These are phyloP conservation scores for Dactylella cylindrospora DNA, from an alignment of 2,329 filamentous ascomycete genomes.

Conservation along the genomic window DNA sequence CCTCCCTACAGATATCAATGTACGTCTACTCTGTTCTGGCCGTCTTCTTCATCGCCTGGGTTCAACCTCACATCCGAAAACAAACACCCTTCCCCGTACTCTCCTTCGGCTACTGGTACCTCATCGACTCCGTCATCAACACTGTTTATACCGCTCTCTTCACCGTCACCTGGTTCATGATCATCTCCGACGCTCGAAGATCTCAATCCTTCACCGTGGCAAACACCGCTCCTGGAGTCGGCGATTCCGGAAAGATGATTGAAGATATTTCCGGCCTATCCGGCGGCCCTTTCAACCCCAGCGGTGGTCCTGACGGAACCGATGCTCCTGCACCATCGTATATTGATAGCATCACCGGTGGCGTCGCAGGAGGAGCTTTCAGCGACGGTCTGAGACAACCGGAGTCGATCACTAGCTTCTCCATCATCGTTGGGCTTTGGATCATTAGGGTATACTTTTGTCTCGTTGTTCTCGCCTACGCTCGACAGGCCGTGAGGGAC, in stretches of 20 bases:
- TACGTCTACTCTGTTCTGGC: constrained; percentile 82
- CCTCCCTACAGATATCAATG: constrained; percentile 80
- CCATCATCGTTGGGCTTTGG: constrained; percentile 72
- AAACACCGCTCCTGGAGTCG: constrained; percentile 46
- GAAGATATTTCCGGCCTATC: constrained; percentile 64
- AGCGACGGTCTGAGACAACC: constrained; percentile 65
- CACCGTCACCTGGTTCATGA: constrained; percentile 80
- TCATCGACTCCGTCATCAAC: constrained; percentile 79
- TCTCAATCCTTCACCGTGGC: constrained; percentile 29
- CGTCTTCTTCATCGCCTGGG: constrained; percentile 67
- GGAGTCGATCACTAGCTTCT: constrained; percentile 73
- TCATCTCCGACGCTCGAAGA: constrained; percentile 57
- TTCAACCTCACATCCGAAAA: constrained; percentile 76
- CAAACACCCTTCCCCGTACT: constrained; percentile 78
- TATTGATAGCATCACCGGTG: constrained; percentile 51
- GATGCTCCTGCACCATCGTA: constrained; percentile 55
- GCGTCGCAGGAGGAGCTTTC: constrained; percentile 51
- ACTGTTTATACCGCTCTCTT: constrained; percentile 79
- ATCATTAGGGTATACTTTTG: constrained; percentile 79
- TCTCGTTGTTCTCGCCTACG: constrained; percentile 79
- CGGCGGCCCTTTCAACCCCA: constrained; percentile 53
- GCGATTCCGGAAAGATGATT: constrained; percentile 61
- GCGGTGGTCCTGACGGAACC: constrained; percentile 22
- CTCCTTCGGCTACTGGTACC: constrained; percentile 79
- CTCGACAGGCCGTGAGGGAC: constrained; percentile 72